Evolutionary conservation across 495 filamentous ascomycete genomes (phyloP).

Genomic region (Penicillium silybi): DNA sequence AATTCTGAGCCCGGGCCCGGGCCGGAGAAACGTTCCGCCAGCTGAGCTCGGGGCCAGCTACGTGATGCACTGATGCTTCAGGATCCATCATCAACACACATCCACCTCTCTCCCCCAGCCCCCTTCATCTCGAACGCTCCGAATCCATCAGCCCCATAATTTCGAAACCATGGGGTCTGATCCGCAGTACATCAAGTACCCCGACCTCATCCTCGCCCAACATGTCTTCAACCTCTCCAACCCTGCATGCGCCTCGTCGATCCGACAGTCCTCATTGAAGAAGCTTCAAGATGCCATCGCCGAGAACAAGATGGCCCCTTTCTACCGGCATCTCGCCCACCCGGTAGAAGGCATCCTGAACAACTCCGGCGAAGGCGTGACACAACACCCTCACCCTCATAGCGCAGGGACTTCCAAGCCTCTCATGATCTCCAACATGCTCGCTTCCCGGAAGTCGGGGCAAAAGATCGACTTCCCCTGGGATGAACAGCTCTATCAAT

Average conservation of each 20-base stretch:
- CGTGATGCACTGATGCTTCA: constrained; percentile 27
- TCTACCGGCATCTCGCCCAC: constrained; percentile 93
- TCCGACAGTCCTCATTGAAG: constrained; percentile 72
- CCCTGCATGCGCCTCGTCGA: constrained; percentile 63
- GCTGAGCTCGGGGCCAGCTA: constrained; percentile 41
- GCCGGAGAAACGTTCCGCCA: constrained; percentile 39
- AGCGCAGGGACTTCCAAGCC: constrained; percentile 54
- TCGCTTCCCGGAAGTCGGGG: constrained; percentile 61
- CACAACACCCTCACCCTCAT: constrained; percentile 53
- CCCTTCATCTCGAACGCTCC: constrained; percentile 2
- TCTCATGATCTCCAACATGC: constrained; percentile 54
- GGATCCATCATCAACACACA: constrained; percentile 19
- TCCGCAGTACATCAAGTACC: constrained; percentile 94
- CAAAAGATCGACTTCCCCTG: constrained; percentile 70
- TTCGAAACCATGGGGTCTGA: constrained; percentile 81
- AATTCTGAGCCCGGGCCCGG: constrained; percentile 1
- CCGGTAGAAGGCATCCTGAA: constrained; percentile 91
- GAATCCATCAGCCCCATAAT: constrained; percentile 5
- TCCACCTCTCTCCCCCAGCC: constrained; percentile 8
- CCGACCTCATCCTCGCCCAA: constrained; percentile 86
- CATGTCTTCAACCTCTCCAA: constrained; percentile 97
- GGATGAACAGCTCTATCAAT: constrained; percentile 86
- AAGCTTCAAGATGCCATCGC: constrained; percentile 87
- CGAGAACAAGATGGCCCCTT: constrained; percentile 93
- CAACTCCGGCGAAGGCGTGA: constrained; percentile 62